Percentiles rank a stretch among this genome's conserved stretches.
phyloP scores from a whole-genome alignment of 208 protist species.

The Leptomonas pyrrhocoris region DNA sequence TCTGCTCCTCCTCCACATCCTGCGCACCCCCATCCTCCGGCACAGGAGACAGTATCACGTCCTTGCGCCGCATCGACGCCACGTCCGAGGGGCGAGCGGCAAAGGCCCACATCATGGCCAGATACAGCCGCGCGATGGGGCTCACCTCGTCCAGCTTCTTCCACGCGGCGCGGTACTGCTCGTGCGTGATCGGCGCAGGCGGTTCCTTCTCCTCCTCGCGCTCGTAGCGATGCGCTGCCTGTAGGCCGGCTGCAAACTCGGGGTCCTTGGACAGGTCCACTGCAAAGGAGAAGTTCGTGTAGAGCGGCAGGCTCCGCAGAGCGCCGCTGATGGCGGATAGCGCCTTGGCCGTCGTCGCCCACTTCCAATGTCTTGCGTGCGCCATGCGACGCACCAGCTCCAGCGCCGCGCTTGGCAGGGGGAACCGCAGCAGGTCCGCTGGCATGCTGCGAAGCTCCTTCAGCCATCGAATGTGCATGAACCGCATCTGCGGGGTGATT shows the following conservation, averaged over 20 bases:
- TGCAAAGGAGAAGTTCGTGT: neutral
- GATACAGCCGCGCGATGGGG: neutral
- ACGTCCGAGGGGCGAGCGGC: too few relatives aligned
- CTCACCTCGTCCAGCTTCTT: too few relatives aligned
- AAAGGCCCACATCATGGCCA: slow-evolving; percentile 1
- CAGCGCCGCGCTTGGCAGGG: slow-evolving; percentile 31
- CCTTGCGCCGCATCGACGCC: too few relatives aligned
- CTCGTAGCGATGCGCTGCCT: neutral
- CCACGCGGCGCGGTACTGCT: neutral
- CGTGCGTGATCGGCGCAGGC: neutral
- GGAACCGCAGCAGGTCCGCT: slow-evolving; percentile 41
- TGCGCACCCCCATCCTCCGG: too few relatives aligned
- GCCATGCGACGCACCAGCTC: neutral
- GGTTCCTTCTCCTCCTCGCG: neutral
- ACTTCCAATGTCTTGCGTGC: neutral
- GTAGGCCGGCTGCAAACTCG: too few relatives aligned
- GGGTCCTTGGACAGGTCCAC: neutral
- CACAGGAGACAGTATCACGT: too few relatives aligned
- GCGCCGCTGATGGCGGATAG: neutral
- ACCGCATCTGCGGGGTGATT: too few relatives aligned
- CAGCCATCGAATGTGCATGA: slow-evolving; percentile 79
- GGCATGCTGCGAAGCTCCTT: slow-evolving; percentile 54
- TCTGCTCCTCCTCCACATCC: too few relatives aligned
- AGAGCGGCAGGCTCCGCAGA: neutral
- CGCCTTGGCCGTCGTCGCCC: neutral